Evolutionary conservation across 1,139 yeast species (phyloP), one percentile per base, ranked within the genome.

Genomic region (Meyerozyma guilliermondii): DNA sequence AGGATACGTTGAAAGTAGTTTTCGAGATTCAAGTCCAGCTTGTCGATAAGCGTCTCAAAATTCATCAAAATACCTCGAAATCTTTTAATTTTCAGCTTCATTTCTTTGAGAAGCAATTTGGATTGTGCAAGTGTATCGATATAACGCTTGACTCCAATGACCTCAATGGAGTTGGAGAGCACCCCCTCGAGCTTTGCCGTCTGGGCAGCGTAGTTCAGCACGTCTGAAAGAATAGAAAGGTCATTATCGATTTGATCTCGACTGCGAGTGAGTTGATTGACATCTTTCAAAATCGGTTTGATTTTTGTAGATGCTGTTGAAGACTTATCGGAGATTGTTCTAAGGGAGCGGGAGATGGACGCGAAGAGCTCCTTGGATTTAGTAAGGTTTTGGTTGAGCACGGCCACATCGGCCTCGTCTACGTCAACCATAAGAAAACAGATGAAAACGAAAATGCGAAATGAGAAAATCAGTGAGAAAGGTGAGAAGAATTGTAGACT

Each of bases 401-500:
- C 89, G 3, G 88, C 82, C 39, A 87, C 82, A 53, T 88, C 96
- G 3, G 94, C 91, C 58, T 86, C 95, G 55, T 87, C 95, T 2
- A 81, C 70, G 54, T 84, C 92, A 24, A 79, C 59, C 36, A 45
- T 47, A 16, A 10, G 16, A 13, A n/a, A 26, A 26, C 11, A 26
- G 28, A 20, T 20, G 22, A 20, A 29, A 29, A n/a, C 16, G 11
- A 4, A 16, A 29, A 28, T 28, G 31, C 9, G 31, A 29, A 29
- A 7, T 29, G 33, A 29, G 16, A 29, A 13, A 3, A 7, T 11
- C 5, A 6, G 5, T 9, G 10, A 14, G 33, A 26, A 26, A 10
- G 5, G 13, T n/a, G 3, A 26, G 28, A 13, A 27, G 30, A 27
- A 13, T 7, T n/a, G n/a, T n/a, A n/a, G 14, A 27, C 2, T 13